These are phyloP conservation scores for Sesbania bispinosa DNA, from an alignment of 306 rosid species.

Conservation along the genomic window DNA sequence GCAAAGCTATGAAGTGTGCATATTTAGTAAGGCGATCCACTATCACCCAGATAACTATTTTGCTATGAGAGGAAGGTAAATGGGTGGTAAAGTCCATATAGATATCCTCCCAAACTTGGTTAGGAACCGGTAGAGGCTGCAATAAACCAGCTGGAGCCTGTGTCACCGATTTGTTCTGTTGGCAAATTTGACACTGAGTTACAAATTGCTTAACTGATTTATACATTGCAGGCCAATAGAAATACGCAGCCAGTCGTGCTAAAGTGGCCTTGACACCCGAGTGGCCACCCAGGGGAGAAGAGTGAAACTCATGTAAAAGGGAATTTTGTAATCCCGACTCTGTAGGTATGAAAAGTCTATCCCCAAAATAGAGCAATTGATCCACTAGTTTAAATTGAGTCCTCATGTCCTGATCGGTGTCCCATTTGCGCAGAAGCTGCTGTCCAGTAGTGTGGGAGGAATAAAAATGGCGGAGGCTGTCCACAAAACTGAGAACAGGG, in stretches of 20 bases:
- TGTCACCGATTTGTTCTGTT: neutral
- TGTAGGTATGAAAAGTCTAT: neutral
- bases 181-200: rapidly evolving
- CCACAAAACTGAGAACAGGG: rapidly evolving
- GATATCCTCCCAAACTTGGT: neutral
- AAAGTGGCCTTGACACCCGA: neutral
- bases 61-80: rapidly evolving
- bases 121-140: neutral
- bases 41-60: neutral
- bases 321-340: rapidly evolving
- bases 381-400: too few relatives aligned
- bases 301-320: neutral
- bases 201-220: neutral
- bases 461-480: neutral
- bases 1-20: neutral
- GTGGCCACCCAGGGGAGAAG: neutral
- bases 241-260: neutral
- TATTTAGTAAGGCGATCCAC: neutral
- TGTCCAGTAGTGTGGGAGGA: neutral
- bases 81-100: neutral
- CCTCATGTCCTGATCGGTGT: too few relatives aligned
- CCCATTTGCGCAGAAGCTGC: neutral
- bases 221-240: neutral
- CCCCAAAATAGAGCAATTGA: neutral
- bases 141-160: neutral